phyloP scores from a whole-genome alignment of 2,329 filamentous ascomycete species.

The Sporothrix dimorphospora region DNA sequence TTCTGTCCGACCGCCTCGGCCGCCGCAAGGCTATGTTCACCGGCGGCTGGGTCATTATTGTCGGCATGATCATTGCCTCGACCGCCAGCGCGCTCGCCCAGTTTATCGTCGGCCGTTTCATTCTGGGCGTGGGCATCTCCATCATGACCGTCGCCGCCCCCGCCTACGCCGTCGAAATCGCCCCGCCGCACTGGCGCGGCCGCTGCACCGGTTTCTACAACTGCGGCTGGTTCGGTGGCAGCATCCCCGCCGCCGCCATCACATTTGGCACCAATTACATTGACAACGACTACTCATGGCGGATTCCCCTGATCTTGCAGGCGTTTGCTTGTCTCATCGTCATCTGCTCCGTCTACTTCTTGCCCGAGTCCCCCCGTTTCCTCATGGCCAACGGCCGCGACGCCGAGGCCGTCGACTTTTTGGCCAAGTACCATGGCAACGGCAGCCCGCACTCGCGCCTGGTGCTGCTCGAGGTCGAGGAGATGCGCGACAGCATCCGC shows the following conservation, averaged over 20 bases:
- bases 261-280: slow-evolving; percentile 54
- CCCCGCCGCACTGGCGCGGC: slow-evolving; percentile 55
- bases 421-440: slow-evolving; percentile 50
- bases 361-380: slow-evolving; percentile 50
- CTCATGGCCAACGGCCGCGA: slow-evolving; percentile 47
- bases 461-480: slow-evolving; percentile 47
- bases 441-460: slow-evolving; percentile 45
- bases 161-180: slow-evolving; percentile 52
- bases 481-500: slow-evolving; percentile 50
- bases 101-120: not conserved
- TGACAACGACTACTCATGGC: slow-evolving; percentile 51
- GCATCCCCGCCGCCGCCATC: slow-evolving; percentile 54
- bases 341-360: slow-evolving; percentile 44
- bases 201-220: slow-evolving; percentile 55
- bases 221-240: slow-evolving; percentile 42
- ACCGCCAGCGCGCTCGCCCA: slow-evolving; percentile 37
- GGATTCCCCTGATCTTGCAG: slow-evolving; percentile 55
- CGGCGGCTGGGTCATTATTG: slow-evolving; percentile 50
- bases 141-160: slow-evolving; percentile 47
- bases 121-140: not conserved
- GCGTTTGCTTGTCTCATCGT: slow-evolving; percentile 49
- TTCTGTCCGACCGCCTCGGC: slow-evolving; percentile 50
- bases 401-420: slow-evolving; percentile 47
- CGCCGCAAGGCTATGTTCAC: slow-evolving; percentile 51
- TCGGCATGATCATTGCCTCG: slow-evolving; percentile 49